These are phyloP conservation scores for Ophiocordyceps camponoti-saundersi DNA, from an alignment of 2,329 filamentous ascomycete genomes.

Conservation along the genomic window DNA sequence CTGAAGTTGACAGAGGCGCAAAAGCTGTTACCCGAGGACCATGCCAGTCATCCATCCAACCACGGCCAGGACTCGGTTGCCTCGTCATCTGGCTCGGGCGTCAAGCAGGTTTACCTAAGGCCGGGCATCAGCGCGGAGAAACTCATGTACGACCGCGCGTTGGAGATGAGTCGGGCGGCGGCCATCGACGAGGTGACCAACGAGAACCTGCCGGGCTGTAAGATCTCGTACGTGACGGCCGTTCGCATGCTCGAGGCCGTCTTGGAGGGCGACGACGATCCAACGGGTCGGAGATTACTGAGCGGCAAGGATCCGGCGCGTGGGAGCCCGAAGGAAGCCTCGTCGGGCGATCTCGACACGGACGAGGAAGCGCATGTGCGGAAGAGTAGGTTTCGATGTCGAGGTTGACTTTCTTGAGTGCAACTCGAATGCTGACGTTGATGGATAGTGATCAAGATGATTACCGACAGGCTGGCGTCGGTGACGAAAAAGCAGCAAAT, in stretches of 20 bases:
- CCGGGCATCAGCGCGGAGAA: conserved; percentile 88
- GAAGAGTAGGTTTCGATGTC: conserved; percentile 39
- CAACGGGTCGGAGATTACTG: conserved; percentile 14
- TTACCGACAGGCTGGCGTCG: conserved; percentile 33
- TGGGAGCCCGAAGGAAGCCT: conserved; percentile 14
- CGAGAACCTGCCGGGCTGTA: conserved; percentile 72
- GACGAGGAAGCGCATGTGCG: conserved; percentile 59
- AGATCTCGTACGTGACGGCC: conserved; percentile 83
- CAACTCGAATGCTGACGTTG: not conserved
- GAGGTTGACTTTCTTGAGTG: not conserved
- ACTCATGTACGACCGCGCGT: conserved; percentile 90
- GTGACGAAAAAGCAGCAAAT: conserved; percentile 44
- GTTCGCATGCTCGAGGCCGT: conserved; percentile 92
- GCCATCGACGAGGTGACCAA: conserved; percentile 93
- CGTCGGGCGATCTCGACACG: conserved; percentile 36
- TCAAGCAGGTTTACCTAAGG: conserved; percentile 69
- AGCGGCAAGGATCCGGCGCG: conserved; percentile 24
- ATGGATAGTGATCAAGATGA: conserved; percentile 43
- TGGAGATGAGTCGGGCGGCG: conserved; percentile 91
- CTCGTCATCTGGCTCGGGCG: conserved; percentile 42
- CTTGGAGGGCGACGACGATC: conserved; percentile 61
- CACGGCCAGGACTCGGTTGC: conserved; percentile 42
- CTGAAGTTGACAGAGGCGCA: conserved; percentile 77
- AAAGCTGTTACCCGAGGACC: conserved; percentile 63
- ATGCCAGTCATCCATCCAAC: conserved; percentile 74